Conservation (phyloP, 805 yeast species). For the Pichia nakasei region DNA sequence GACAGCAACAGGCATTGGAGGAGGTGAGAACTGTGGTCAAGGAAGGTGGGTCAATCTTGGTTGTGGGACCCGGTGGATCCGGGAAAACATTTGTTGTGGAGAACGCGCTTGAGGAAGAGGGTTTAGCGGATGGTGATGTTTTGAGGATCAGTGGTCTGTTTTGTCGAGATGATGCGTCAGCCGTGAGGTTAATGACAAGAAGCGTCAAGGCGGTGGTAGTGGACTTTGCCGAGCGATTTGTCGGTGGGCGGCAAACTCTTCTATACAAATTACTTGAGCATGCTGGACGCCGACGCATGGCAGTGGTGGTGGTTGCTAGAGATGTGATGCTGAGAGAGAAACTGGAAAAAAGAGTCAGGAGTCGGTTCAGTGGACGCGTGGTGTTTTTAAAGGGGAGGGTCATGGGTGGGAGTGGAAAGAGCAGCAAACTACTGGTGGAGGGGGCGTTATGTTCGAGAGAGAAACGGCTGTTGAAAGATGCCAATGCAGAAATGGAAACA, state of each 20-base stretch:
- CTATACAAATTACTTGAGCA: conserved; percentile 52
- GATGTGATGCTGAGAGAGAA: conserved; percentile 51
- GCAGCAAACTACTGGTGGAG: not conserved
- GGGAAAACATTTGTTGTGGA: conserved; percentile 68
- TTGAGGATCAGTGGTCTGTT: conserved; percentile 61
- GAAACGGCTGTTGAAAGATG: not conserved
- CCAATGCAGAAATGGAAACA: no score
- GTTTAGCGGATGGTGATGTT: conserved; percentile 13
- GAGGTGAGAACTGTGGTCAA: conserved; percentile 10
- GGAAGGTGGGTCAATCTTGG: conserved; percentile 73
- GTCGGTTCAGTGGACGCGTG: conserved; percentile 74
- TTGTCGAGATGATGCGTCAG: conserved; percentile 68
- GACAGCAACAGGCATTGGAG: not conserved
- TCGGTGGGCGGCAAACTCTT: conserved; percentile 34
- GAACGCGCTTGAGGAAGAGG: conserved; percentile 33
- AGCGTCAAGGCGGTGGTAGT: conserved; percentile 5
- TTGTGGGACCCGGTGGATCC: conserved; percentile 72
- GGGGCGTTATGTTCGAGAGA: not conserved
- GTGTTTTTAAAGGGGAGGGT: conserved; percentile 18
- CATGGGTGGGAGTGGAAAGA: not conserved
- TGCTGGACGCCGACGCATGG: not conserved
- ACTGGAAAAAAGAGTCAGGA: conserved; percentile 84
- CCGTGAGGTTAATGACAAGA: conserved; percentile 43
- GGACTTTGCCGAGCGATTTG: not conserved
- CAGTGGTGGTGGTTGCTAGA: conserved; percentile 24